A percentile compares a stretch with the other conserved stretches of the same genome.
phyloP scores from a whole-genome alignment of 495 filamentous ascomycete genomes.

The Penicillium parvum region DNA sequence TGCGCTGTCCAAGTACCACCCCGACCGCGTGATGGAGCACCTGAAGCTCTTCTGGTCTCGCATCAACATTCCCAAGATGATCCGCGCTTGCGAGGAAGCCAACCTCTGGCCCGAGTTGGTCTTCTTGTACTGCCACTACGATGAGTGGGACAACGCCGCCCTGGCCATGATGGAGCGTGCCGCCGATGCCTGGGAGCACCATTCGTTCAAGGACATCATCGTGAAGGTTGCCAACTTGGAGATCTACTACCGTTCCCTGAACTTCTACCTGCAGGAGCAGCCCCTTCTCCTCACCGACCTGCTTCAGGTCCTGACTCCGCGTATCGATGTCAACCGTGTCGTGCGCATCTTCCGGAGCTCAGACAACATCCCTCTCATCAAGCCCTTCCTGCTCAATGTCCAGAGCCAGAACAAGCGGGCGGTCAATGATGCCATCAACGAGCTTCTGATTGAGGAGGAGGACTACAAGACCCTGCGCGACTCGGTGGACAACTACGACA shows the following conservation, averaged over 20 bases:
- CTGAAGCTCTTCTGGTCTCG: constrained; percentile 98
- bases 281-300: constrained; percentile 93
- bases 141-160: constrained; percentile 98
- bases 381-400: constrained; percentile 96
- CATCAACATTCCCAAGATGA: constrained; percentile 98
- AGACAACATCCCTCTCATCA: constrained; percentile 97
- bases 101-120: constrained; percentile 97
- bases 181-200: constrained; percentile 98
- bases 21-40: constrained; percentile 96
- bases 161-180: constrained; percentile 99
- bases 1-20: constrained; percentile 93
- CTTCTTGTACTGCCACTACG: constrained; percentile 98
- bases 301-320: constrained; percentile 81
- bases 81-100: constrained; percentile 89
- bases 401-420: constrained; percentile 96
- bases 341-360: constrained; percentile 98
- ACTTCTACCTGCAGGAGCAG: constrained; percentile 97
- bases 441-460: constrained; percentile 96
- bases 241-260: constrained; percentile 96
- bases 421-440: constrained; percentile 98
- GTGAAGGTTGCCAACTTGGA: constrained; percentile 98
- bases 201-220: constrained; percentile 98
- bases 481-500: constrained; percentile 97
- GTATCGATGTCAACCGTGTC: constrained; percentile 97
- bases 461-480: constrained; percentile 98